A percentile compares a stretch with the other conserved stretches of the same genome.
phyloP scores from a whole-genome alignment of 257 asterid genomes.

The Jacaranda mimosifolia region DNA sequence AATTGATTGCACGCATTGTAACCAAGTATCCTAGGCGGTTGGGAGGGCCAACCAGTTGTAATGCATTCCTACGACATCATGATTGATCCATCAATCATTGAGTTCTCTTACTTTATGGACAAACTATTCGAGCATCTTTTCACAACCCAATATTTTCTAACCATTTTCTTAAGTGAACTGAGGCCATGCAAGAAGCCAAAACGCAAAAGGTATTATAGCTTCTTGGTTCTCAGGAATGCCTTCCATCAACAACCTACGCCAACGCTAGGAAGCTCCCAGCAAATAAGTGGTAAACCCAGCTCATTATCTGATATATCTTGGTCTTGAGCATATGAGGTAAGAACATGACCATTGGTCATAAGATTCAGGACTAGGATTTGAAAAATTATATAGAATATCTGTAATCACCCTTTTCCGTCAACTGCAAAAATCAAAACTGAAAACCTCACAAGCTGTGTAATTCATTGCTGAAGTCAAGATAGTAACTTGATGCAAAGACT shows the following conservation, averaged over 20 bases:
- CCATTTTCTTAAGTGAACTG: too few relatives aligned
- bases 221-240: too few relatives aligned
- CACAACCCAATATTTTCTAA: too few relatives aligned
- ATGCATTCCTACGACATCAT: neutral
- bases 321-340: neutral
- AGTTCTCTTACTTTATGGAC: neutral
- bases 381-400: neutral
- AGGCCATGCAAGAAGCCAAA: too few relatives aligned
- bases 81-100: neutral
- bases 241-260: too few relatives aligned
- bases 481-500: neutral
- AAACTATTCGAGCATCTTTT: neutral
- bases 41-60: neutral
- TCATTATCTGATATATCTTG: neutral
- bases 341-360: neutral
- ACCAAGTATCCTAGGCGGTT: neutral
- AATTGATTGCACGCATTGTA: too few relatives aligned
- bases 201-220: too few relatives aligned
- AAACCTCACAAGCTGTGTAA: neutral
- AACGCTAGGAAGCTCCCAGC: too few relatives aligned
- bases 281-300: neutral
- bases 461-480: neutral
- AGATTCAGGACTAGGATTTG: neutral
- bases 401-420: neutral
- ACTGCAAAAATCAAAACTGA: neutral